Conservation (phyloP, 345 rosid species). For the Heritiera littoralis region DNA sequence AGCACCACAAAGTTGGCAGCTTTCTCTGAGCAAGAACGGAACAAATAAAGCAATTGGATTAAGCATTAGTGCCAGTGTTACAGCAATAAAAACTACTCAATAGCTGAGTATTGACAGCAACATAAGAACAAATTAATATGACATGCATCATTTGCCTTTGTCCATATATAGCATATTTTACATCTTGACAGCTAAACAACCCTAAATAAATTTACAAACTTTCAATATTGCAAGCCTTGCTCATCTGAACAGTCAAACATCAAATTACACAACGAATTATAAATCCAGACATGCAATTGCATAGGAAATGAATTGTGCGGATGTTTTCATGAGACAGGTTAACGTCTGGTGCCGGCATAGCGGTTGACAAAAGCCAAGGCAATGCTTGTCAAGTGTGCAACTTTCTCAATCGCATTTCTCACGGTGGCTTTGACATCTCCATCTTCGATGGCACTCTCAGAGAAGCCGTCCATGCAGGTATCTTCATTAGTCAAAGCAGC, state of each 20-base stretch:
- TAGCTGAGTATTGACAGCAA: background rate
- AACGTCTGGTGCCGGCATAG: background rate
- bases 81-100: background rate
- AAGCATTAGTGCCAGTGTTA: background rate
- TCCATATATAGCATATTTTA: background rate
- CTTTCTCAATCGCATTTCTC: background rate
- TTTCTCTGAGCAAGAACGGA: background rate
- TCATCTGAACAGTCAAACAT: background rate
- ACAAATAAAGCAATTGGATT: background rate
- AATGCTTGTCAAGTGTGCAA: background rate
- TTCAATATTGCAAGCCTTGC: background rate
- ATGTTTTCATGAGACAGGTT: background rate
- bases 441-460: background rate
- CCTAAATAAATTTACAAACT: background rate
- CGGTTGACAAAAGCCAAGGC: background rate
- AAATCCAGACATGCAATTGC: background rate
- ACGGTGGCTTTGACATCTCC: background rate
- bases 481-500: constrained; percentile 38
- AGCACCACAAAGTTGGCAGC: background rate
- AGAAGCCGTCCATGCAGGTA: constrained; percentile 34
- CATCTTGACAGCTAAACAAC: background rate
- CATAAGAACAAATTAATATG: too few species aligned
- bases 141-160: background rate
- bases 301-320: background rate
- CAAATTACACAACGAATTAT: too few species aligned